Percentiles rank a stretch among this genome's conserved stretches.
phyloP scores from a whole-genome alignment of 306 rosid genomes.

The Spatholobus suberectus region DNA sequence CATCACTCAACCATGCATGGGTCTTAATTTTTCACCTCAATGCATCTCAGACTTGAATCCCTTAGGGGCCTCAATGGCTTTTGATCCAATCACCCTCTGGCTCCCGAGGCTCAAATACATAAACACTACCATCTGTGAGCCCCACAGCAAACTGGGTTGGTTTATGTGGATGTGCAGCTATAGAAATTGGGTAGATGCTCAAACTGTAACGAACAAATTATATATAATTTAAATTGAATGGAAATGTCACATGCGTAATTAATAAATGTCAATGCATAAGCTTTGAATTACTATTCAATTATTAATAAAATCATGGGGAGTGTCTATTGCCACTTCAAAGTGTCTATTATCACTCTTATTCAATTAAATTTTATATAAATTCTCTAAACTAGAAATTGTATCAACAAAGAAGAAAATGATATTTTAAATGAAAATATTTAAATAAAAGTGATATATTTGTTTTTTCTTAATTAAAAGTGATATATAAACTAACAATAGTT shows the following conservation, averaged over 20 bases:
- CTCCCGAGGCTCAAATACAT: constrained; percentile 41
- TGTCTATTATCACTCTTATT: not conserved
- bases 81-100: not conserved
- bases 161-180: constrained; percentile 52
- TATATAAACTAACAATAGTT: not conserved
- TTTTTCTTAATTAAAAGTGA: too few species aligned
- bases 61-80: too few species aligned
- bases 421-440: not conserved
- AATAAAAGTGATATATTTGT: not conserved
- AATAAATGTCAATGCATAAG: not conserved
- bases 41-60: too few species aligned
- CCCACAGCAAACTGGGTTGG: constrained; percentile 43
- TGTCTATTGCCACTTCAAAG: too few species aligned
- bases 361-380: not conserved
- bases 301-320: not conserved
- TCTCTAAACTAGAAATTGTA: not conserved
- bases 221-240: not conserved
- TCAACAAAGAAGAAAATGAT: not conserved
- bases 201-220: constrained; percentile 26
- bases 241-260: not conserved
- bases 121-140: constrained; percentile 33
- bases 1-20: too few species aligned
- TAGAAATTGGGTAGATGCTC: constrained; percentile 7
- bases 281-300: not conserved
- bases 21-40: too few species aligned